Conservation (phyloP, 805 yeast genomes). For the Wickerhamiella azymoides region DNA sequence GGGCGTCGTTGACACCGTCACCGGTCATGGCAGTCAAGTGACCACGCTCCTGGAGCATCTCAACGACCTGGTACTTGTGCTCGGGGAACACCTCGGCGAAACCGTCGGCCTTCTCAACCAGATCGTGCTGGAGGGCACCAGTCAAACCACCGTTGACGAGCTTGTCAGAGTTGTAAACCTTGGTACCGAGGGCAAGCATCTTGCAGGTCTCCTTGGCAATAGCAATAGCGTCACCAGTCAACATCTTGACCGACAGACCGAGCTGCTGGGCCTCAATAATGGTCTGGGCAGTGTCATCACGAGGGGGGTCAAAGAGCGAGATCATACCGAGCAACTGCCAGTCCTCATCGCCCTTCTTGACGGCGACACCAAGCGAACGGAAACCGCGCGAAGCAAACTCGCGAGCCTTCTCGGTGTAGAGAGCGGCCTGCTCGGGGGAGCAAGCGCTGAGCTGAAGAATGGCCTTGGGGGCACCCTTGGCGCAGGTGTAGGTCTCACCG, state of each 20-base stretch:
- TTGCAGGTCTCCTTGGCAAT: slow-evolving; percentile 97
- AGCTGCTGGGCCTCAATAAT: slow-evolving; percentile 81
- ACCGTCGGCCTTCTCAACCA: slow-evolving; percentile 96
- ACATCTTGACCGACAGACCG: slow-evolving; percentile 94
- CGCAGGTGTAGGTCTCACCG: slow-evolving; percentile 91
- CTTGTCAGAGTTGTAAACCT: slow-evolving; percentile 94
- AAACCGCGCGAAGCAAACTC: slow-evolving; percentile 97
- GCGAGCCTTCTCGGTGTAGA: slow-evolving; percentile 92
- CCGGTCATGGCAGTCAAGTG: slow-evolving; percentile 98
- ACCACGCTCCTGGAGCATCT: slow-evolving; percentile 89
- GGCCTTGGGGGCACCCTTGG: slow-evolving; percentile 98
- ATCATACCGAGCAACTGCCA: slow-evolving; percentile 96
- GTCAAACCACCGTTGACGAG: slow-evolving; percentile 93
- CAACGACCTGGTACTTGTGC: slow-evolving; percentile 93
- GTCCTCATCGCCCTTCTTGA: slow-evolving; percentile 98
- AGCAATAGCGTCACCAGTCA: slow-evolving; percentile 98
- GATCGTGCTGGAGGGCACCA: slow-evolving; percentile 95
- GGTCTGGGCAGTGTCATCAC: slow-evolving; percentile 95
- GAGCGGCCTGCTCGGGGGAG: slow-evolving; percentile 86
- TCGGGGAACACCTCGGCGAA: slow-evolving; percentile 98
- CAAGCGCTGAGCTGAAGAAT: slow-evolving; percentile 37
- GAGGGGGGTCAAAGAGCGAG: slow-evolving; percentile 99
- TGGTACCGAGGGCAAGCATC: slow-evolving; percentile 92
- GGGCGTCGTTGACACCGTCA: slow-evolving; percentile 98
- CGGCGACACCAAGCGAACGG: slow-evolving; percentile 97